Evolutionary conservation across 768 basidiomycete species (phyloP).

Genomic region (Fomitopsis serialis): DNA sequence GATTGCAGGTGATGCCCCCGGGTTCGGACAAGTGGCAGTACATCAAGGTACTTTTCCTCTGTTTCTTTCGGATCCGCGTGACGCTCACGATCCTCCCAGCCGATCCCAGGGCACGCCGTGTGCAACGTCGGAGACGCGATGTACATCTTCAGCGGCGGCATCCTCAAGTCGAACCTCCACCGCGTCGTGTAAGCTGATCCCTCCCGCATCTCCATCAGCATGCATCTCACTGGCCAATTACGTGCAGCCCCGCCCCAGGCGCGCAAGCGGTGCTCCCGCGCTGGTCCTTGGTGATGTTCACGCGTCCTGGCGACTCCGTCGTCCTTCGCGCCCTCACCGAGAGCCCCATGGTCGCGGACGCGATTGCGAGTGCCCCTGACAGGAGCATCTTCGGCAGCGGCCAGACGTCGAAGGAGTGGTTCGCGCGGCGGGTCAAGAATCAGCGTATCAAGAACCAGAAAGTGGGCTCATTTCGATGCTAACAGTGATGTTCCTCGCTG

Average conservation of each 20-base stretch:
- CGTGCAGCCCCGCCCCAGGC: slow-evolving; percentile 45
- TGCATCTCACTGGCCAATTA: not conserved
- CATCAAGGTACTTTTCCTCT: slow-evolving; percentile 39
- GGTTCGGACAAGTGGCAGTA: slow-evolving; percentile 62
- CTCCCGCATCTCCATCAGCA: slow-evolving; percentile 3
- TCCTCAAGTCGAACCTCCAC: slow-evolving; percentile 62
- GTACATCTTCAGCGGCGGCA: slow-evolving; percentile 56
- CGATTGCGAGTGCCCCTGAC: slow-evolving; percentile 32
- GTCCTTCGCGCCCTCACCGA: slow-evolving; percentile 46
- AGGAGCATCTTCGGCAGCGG: slow-evolving; percentile 24
- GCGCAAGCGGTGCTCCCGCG: slow-evolving; percentile 46
- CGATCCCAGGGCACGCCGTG: slow-evolving; percentile 27
- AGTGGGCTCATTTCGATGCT: too few species aligned
- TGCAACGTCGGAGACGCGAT: slow-evolving; percentile 50
- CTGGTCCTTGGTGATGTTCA: slow-evolving; percentile 73
- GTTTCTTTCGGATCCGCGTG: not conserved
- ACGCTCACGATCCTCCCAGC: slow-evolving; percentile 8
- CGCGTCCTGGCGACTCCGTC: slow-evolving; percentile 50
- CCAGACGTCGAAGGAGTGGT: slow-evolving; percentile 35
- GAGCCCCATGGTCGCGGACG: slow-evolving; percentile 43
- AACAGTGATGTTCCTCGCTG: too few species aligned
- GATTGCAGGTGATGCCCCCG: slow-evolving; percentile 62
- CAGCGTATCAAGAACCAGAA: slow-evolving; percentile 22
- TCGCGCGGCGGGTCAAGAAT: slow-evolving; percentile 31
- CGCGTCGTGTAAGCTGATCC: slow-evolving; percentile 42